A percentile compares a stretch with the other conserved stretches of the same genome.
phyloP scores from a whole-genome alignment of 2,329 filamentous ascomycete genomes.

The Apiospora pterosperma region DNA sequence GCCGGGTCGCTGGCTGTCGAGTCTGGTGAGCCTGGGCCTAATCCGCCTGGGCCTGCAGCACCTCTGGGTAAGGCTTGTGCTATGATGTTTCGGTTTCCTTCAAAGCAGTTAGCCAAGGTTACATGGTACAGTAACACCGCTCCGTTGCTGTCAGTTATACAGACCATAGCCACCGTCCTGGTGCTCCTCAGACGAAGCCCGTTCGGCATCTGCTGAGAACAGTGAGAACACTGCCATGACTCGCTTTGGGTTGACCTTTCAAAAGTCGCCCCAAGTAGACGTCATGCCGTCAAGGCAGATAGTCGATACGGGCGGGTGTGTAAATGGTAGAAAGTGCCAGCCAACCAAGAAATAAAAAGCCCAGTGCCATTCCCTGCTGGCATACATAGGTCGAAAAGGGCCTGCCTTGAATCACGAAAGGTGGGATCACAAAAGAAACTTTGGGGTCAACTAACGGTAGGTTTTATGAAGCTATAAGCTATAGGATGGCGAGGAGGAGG shows the following conservation, averaged over 20 bases:
- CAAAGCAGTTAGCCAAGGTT: not conserved
- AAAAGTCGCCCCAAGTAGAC: not conserved
- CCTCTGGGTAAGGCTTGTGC: not conserved
- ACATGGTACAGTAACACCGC: not conserved
- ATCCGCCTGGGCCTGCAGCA: not conserved
- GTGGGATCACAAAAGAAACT: not conserved
- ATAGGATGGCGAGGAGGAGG: not conserved
- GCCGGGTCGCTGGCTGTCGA: not conserved
- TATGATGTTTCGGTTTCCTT: not conserved
- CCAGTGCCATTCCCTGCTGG: not conserved
- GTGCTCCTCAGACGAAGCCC: not conserved
- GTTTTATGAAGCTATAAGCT: not conserved
- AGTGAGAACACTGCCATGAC: conserved; percentile 3
- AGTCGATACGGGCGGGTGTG: not conserved
- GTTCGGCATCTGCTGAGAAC: not conserved
- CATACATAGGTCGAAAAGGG: not conserved
- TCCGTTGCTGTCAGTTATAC: not conserved
- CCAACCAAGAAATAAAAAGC: not conserved
- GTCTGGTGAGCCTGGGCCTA: not conserved
- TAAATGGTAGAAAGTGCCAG: not conserved
- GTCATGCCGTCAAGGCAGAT: not conserved
- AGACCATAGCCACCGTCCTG: not conserved
- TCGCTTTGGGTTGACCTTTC: not conserved
- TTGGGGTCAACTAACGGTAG: not conserved
- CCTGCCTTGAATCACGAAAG: not conserved